Conservation (phyloP, 1,284 basidiomycete species). For the Heterobasidion occidentale region DNA sequence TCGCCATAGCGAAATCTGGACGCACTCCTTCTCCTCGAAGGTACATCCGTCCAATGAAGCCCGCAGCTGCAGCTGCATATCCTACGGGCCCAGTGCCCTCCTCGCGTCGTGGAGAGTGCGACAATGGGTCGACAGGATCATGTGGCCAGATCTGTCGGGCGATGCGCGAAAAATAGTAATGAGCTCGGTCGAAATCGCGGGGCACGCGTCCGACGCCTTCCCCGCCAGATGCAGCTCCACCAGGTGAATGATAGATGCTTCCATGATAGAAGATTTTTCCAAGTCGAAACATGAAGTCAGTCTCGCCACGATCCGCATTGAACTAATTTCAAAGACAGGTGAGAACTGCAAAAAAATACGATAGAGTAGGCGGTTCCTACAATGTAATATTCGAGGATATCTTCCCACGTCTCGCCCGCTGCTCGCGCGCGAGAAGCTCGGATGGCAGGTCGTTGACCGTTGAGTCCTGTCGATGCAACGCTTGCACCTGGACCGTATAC, state of each 20-base stretch:
- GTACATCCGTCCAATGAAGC: slow-evolving; percentile 89
- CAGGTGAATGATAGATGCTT: slow-evolving; percentile 67
- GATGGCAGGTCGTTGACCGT: slow-evolving; percentile 67
- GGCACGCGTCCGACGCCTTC: slow-evolving; percentile 81
- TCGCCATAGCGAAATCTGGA: slow-evolving; percentile 70
- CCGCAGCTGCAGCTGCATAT: slow-evolving; percentile 74
- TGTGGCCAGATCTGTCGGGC: slow-evolving; percentile 79
- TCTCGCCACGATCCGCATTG: slow-evolving; percentile 85
- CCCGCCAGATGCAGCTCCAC: slow-evolving; percentile 78
- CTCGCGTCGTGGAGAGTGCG: slow-evolving; percentile 34
- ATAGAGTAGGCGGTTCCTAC: slow-evolving; percentile 31
- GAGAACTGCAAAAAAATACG: not conserved
- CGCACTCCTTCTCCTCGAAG: slow-evolving; percentile 90
- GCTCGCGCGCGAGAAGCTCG: slow-evolving; percentile 76
- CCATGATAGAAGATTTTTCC: slow-evolving; percentile 94
- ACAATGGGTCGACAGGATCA: slow-evolving; percentile 50
- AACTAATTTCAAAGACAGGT: slow-evolving; percentile 42
- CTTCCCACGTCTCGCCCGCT: slow-evolving; percentile 87
- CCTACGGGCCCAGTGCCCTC: slow-evolving; percentile 52
- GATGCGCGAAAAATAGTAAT: slow-evolving; percentile 76
- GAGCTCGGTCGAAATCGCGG: slow-evolving; percentile 68
- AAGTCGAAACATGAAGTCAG: slow-evolving; percentile 78
- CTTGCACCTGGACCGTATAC: slow-evolving; percentile 92
- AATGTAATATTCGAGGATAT: slow-evolving; percentile 86
- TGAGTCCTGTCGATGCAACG: slow-evolving; percentile 78